Evolutionary conservation across 768 basidiomycete genomes (phyloP), one percentile per base, ranked within the genome.

Genomic region (Lyophyllum decastes): DNA sequence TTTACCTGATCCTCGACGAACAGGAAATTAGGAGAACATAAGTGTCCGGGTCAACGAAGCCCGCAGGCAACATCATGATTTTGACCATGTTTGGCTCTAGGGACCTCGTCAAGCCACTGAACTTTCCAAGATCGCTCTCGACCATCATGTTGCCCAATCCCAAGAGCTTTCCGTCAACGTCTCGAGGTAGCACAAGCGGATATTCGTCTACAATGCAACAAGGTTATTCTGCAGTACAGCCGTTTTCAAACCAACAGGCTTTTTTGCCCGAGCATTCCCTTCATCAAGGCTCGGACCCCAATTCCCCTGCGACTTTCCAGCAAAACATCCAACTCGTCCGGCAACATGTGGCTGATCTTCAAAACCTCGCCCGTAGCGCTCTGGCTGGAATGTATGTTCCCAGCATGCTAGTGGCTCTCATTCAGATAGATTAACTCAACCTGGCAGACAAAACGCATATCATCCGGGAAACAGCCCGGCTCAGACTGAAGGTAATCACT

Each of bases 231-330:
- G 11, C 27, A 26, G 51, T 30, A 5, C 47, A 61, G 22, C 6
- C 58, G 8, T 68, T 66, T 34, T 26, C 54, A 9, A 62, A 61
- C 24, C 61, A 62, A n/a, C 48, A 57, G 40, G 44, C 44, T 0
- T 55, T 61, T 16, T 50, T 62, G 12, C 35, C 61, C 22, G 66
- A 64, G 35, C 59, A 61, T 26, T 59, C 69, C 9, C 61, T 72
- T 12, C 69, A 72, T 45, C 72, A 74, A 66, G 71, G 72, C 26
- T 55, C 69, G 9, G 87, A 88, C 57, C 81, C 79, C 16, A 88
- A 82, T 58, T 84, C 86, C 22, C 82, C 84, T 16, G 84, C 82
- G 25, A 55, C 77, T n/a, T 86, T 90, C 75, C 85, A 83, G 59
- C 81, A 82, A 50, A 85, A 84, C 65, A 59, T 86, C 1, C 77